Evolutionary conservation across 208 protist genomes (phyloP).

Genomic region (Acanthamoeba divionensis): DNA sequence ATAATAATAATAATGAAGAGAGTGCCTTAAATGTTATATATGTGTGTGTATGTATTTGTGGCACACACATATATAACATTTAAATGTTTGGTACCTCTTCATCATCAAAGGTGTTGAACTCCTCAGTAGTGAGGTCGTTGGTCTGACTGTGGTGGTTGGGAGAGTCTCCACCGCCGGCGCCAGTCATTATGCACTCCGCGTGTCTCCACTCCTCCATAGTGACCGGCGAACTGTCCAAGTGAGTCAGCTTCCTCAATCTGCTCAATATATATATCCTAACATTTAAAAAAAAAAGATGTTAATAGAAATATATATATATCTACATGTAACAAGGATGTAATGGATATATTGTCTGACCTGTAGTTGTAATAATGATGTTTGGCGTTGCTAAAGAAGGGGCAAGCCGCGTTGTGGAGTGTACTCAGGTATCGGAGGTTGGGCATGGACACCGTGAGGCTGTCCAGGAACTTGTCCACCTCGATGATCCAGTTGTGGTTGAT

Average conservation of each 20-base stretch:
- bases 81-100: too few relatives aligned
- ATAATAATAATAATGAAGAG: too few relatives aligned
- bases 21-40: too few relatives aligned
- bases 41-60: too few relatives aligned
- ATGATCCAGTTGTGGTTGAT: slow-evolving; percentile 53
- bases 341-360: background rate
- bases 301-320: background rate
- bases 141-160: too few relatives aligned
- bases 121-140: too few relatives aligned
- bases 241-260: slow-evolving; percentile 1
- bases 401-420: slow-evolving; percentile 30
- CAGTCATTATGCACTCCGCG: slow-evolving; percentile 32
- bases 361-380: slow-evolving; percentile 55
- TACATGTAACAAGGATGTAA: background rate
- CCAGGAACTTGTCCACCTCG: slow-evolving; percentile 49
- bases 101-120: too few relatives aligned
- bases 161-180: too few relatives aligned
- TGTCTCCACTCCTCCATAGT: slow-evolving; percentile 51
- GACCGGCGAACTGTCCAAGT: slow-evolving; percentile 27
- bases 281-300: too few relatives aligned
- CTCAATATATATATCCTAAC: slow-evolving; percentile 38
- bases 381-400: slow-evolving; percentile 16
- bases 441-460: background rate
- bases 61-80: too few relatives aligned
- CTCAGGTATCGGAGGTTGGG: slow-evolving; percentile 26